Percentiles rank a stretch among this genome's conserved stretches.
These are phyloP conservation scores for Serendipita sp. DNA, from an alignment of 768 basidiomycete genomes.

Conservation along the genomic window DNA sequence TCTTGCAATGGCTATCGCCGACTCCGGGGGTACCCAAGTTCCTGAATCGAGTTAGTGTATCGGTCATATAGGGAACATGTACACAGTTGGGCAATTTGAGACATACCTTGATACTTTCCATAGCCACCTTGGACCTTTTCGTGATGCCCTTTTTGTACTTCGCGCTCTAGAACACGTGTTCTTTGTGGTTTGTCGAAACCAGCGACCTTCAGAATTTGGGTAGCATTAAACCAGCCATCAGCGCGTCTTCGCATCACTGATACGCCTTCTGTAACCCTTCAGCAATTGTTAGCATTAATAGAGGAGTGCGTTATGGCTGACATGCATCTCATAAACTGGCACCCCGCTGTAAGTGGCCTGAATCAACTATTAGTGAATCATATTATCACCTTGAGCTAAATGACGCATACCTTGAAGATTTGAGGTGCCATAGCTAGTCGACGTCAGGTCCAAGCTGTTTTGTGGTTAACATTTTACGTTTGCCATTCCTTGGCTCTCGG, in stretches of 20 bases:
- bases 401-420: slow-evolving; percentile 62
- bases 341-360: slow-evolving; percentile 89
- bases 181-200: slow-evolving; percentile 98
- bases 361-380: slow-evolving; percentile 11
- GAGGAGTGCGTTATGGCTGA: slow-evolving; percentile 19
- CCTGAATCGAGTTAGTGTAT: slow-evolving; percentile 25
- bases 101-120: slow-evolving; percentile 94
- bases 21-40: slow-evolving; percentile 95
- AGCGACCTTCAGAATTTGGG: slow-evolving; percentile 96
- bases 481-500: no score
- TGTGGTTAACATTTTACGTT: no score
- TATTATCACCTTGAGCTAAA: slow-evolving; percentile 12
- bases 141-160: slow-evolving; percentile 96
- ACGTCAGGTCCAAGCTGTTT: background rate
- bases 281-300: slow-evolving; percentile 23
- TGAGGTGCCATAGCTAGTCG: slow-evolving; percentile 27
- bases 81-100: background rate
- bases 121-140: slow-evolving; percentile 99
- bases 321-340: slow-evolving; percentile 84
- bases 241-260: slow-evolving; percentile 95
- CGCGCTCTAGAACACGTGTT: slow-evolving; percentile 91
- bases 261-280: slow-evolving; percentile 86
- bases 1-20: slow-evolving; percentile 69
- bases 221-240: slow-evolving; percentile 98
- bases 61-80: background rate